These are phyloP conservation scores for Kappamyces sp. DNA, from an alignment of 192 early-diverging fungal species.

Conservation along the genomic window DNA sequence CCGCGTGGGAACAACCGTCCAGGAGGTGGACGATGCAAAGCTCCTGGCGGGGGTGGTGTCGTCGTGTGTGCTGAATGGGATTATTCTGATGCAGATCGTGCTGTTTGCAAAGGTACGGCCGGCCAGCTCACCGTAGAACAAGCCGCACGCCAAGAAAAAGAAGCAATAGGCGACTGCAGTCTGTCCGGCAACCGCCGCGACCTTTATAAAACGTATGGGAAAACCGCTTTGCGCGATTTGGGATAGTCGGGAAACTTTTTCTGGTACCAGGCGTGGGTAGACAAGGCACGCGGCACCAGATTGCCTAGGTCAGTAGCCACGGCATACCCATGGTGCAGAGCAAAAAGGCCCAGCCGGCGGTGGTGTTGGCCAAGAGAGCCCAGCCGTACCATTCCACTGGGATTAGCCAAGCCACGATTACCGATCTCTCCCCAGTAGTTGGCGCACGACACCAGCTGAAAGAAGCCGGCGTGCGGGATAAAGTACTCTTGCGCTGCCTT, in stretches of 20 bases:
- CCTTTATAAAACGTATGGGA: slow-evolving; percentile 25
- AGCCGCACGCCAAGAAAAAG: too few species aligned
- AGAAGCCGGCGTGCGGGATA: slow-evolving; percentile 24
- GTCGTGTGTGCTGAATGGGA: slow-evolving; percentile 68
- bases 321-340: slow-evolving; percentile 29
- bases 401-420: too few species aligned
- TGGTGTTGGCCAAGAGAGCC: slow-evolving; percentile 21
- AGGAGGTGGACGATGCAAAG: slow-evolving; percentile 79
- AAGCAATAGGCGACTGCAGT: too few species aligned
- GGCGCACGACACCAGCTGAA: slow-evolving; percentile 23
- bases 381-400: slow-evolving; percentile 42
- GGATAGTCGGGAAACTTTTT: slow-evolving; percentile 34
- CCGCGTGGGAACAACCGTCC: slow-evolving; percentile 85
- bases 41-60: slow-evolving; percentile 66
- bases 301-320: too few species aligned
- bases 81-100: slow-evolving; percentile 73
- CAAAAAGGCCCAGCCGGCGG: slow-evolving; percentile 16
- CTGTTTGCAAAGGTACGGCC: slow-evolving; percentile 1
- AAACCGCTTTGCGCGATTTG: slow-evolving; percentile 20
- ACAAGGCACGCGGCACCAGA: slow-evolving; percentile 29
- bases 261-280: slow-evolving; percentile 28
- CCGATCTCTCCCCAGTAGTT: slow-evolving; percentile 36
- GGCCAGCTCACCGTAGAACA: too few species aligned
- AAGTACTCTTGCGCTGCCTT: slow-evolving; percentile 17
- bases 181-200: too few species aligned